These are phyloP conservation scores for Malassezia vespertilionis DNA, from an alignment of 1,284 basidiomycete species.

Conservation along the genomic window DNA sequence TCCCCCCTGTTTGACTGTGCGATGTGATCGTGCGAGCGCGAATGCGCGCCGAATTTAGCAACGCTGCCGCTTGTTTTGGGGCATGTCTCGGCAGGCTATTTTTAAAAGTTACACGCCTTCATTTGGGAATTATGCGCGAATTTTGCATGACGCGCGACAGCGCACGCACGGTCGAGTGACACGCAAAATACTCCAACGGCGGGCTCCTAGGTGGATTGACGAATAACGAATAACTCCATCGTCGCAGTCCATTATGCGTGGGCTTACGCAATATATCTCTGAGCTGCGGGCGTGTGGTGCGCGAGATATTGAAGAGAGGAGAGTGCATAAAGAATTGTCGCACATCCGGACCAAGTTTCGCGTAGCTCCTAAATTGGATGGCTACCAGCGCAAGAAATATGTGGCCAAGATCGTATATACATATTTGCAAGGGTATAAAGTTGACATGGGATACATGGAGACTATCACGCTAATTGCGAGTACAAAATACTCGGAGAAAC, in stretches of 20 bases:
- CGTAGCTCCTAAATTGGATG: constrained; percentile 71
- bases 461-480: constrained; percentile 95
- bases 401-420: constrained; percentile 90
- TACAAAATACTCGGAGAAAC: constrained; percentile 93
- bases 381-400: constrained; percentile 98
- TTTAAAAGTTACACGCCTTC: too few relatives aligned
- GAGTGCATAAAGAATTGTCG: constrained; percentile 99
- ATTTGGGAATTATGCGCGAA: too few relatives aligned
- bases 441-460: constrained; percentile 98
- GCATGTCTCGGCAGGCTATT: too few relatives aligned
- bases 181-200: too few relatives aligned
- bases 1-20: too few relatives aligned
- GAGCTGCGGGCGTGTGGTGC: constrained; percentile 73
- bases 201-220: too few relatives aligned
- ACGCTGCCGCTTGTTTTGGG: too few relatives aligned
- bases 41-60: too few relatives aligned
- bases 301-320: constrained; percentile 64
- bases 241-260: constrained; percentile 24
- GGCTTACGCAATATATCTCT: constrained; percentile 72
- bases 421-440: constrained; percentile 95
- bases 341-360: constrained; percentile 99
- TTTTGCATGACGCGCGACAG: too few relatives aligned
- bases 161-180: too few relatives aligned
- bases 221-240: too few relatives aligned
- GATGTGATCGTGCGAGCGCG: too few relatives aligned